Evolutionary conservation across 2,329 filamentous ascomycete species (phyloP).

Genomic region (Thelonectria discophora): DNA sequence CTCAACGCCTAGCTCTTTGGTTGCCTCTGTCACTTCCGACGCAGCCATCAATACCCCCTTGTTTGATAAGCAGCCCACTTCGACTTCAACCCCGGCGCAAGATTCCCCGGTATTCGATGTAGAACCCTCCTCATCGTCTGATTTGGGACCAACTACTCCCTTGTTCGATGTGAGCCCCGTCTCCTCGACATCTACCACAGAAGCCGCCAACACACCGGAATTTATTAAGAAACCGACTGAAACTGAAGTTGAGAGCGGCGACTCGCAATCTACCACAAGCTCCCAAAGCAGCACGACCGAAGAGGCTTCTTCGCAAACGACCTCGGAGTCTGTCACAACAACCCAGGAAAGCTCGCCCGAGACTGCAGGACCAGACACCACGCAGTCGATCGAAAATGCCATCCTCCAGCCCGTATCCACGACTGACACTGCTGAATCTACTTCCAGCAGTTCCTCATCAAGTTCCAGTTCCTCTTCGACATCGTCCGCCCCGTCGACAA

Average conservation of each 20-base stretch:
- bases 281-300: not conserved
- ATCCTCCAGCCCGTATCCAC: slow-evolving; percentile 10
- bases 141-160: not conserved
- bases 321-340: not conserved
- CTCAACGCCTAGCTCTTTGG: slow-evolving; percentile 17
- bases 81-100: not conserved
- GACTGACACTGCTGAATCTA: slow-evolving; percentile 3
- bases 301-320: not conserved
- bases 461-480: slow-evolving; percentile 18
- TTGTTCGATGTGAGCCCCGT: not conserved
- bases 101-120: not conserved
- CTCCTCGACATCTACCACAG: slow-evolving; percentile 1
- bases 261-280: not conserved
- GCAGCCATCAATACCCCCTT: slow-evolving; percentile 4
- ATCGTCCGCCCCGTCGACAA: slow-evolving; percentile 29
- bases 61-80: slow-evolving; percentile 6
- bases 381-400: slow-evolving; percentile 22
- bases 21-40: slow-evolving; percentile 15
- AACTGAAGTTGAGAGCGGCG: not conserved
- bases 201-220: not conserved
- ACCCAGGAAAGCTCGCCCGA: slow-evolving; percentile 15
- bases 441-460: not conserved
- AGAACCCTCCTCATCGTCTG: not conserved
- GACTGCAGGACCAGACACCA: slow-evolving; percentile 1
- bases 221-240: not conserved